Conservation (phyloP, 2,329 filamentous ascomycete species). For the Pyricularia pennisetigena region DNA sequence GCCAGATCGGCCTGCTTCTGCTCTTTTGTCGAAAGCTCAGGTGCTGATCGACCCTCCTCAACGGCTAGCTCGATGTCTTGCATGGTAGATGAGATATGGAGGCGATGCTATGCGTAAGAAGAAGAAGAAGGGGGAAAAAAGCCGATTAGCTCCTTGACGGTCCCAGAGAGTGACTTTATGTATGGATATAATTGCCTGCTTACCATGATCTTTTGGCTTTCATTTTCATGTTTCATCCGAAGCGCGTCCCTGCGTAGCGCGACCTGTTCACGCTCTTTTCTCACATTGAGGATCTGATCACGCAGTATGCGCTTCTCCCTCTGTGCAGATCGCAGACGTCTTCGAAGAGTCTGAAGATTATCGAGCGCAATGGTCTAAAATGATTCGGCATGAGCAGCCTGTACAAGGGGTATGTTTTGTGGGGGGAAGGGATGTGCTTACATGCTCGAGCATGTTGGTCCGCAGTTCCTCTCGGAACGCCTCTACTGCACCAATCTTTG, state of each 20-base stretch:
- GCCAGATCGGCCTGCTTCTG: constrained; percentile 40
- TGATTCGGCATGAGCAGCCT: not conserved
- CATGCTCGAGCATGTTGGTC: constrained; percentile 47
- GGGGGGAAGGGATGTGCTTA: constrained; percentile 22
- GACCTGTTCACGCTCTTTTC: constrained; percentile 51
- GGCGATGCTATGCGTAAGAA: constrained; percentile 26
- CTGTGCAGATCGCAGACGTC: constrained; percentile 46
- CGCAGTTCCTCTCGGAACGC: constrained; percentile 48
- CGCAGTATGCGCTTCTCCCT: constrained; percentile 47
- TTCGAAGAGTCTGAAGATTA: constrained; percentile 45
- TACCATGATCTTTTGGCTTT: constrained; percentile 41
- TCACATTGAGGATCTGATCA: constrained; percentile 49
- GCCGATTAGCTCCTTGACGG: not conserved
- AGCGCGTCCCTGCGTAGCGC: constrained; percentile 53
- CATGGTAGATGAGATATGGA: constrained; percentile 47
- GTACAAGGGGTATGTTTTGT: not conserved
- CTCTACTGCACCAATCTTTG: constrained; percentile 46
- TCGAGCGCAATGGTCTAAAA: constrained; percentile 48
- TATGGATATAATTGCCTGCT: not conserved
- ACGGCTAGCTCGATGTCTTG: constrained; percentile 51
- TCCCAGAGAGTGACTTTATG: not conserved
- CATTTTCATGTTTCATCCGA: constrained; percentile 47
- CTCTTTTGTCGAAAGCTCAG: constrained; percentile 32
- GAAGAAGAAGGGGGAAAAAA: no score
- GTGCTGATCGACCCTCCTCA: constrained; percentile 30